A percentile compares a stretch with the other conserved stretches of the same genome.
Evolutionary conservation across 345 rosid genomes (phyloP).

Genomic region (Populus tremula): DNA sequence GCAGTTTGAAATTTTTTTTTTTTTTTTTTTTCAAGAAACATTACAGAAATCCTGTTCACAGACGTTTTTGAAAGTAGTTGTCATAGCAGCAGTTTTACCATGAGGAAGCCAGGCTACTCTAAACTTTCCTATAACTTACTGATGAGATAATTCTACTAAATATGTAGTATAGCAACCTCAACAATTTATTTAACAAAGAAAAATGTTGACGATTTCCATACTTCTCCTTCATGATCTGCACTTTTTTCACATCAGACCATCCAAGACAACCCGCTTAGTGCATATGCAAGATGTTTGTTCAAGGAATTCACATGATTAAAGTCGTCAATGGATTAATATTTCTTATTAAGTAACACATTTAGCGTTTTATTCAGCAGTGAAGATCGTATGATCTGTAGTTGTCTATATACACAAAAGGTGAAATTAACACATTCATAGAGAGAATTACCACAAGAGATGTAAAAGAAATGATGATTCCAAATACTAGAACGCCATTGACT

Average conservation of each 20-base stretch:
- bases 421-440: neutral
- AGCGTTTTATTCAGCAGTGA: neutral
- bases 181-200: neutral
- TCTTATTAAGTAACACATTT: neutral
- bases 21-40: neutral
- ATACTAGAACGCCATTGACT: slow-evolving; percentile 68
- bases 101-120: neutral
- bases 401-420: neutral
- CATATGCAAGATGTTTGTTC: neutral
- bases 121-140: neutral
- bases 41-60: neutral
- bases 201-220: neutral
- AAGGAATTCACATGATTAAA: neutral
- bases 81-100: neutral
- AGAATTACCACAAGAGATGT: slow-evolving; percentile 78
- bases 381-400: neutral
- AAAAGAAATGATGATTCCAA: slow-evolving; percentile 68
- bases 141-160: neutral
- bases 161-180: neutral
- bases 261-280: neutral
- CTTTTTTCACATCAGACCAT: neutral
- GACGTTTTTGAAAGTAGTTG: neutral
- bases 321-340: neutral
- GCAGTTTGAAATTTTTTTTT: neutral
- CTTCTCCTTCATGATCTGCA: neutral